These are phyloP conservation scores for Nigrospora osmanthi DNA, from an alignment of 2,329 filamentous ascomycete genomes.

Conservation along the genomic window DNA sequence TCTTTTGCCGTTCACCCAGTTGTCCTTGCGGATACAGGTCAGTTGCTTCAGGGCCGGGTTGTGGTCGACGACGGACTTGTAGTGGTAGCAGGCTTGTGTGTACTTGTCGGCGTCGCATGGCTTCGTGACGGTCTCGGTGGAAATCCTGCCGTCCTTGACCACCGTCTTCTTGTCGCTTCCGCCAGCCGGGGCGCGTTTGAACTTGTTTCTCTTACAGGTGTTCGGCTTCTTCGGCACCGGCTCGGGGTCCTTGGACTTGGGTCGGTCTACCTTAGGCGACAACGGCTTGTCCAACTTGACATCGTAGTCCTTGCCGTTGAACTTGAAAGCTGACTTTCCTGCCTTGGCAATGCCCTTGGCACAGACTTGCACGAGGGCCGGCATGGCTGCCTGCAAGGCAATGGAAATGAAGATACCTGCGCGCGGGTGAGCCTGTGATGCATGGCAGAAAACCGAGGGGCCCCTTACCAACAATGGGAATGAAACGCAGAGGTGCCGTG, in stretches of 20 bases:
- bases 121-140: background rate
- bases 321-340: constrained; percentile 13
- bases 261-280: background rate
- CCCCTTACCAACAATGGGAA: constrained; percentile 11
- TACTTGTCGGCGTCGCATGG: background rate
- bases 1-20: background rate
- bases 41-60: background rate
- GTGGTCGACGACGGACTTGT: background rate
- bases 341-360: constrained; percentile 24
- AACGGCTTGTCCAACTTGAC: background rate
- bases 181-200: background rate
- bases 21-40: background rate
- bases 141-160: background rate
- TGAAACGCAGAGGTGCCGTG: constrained; percentile 8
- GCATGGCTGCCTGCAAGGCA: constrained; percentile 5
- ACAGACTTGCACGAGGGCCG: constrained; percentile 19
- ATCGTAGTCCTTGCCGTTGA: constrained; percentile 1
- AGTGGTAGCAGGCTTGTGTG: background rate
- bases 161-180: background rate
- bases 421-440: background rate
- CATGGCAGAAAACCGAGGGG: background rate
- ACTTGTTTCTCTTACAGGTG: background rate
- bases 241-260: background rate
- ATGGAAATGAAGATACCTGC: constrained; percentile 2
- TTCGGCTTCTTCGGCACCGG: background rate